These are phyloP conservation scores for Hippophae tibetana DNA, from an alignment of 306 rosid genomes.

Conservation along the genomic window DNA sequence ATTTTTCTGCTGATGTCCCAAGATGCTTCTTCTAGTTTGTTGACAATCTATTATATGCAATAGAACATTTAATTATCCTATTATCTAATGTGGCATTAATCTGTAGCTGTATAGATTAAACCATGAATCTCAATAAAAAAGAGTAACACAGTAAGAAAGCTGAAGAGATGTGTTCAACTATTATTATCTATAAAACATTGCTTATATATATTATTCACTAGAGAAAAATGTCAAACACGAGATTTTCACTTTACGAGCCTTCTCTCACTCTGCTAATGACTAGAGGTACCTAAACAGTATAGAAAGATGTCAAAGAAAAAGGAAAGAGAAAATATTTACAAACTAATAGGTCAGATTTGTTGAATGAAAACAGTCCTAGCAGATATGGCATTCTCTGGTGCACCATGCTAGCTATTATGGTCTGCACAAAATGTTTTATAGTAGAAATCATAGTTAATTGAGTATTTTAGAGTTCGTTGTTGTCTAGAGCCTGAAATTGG, in stretches of 20 bases:
- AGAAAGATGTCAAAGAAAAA: background rate
- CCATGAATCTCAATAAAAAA: too few species aligned
- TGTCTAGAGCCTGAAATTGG: too few species aligned
- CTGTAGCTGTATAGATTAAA: too few species aligned
- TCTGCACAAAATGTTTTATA: background rate
- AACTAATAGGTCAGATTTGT: conserved; percentile 3
- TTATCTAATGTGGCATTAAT: too few species aligned
- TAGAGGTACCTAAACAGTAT: conserved; percentile 22
- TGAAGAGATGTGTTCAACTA: conserved; percentile 4
- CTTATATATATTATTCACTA: conserved; percentile 16
- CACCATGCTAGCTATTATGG: background rate
- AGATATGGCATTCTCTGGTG: conserved; percentile 5
- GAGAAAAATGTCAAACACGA: conserved; percentile 6
- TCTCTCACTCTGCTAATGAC: conserved; percentile 21
- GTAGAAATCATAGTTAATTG: background rate
- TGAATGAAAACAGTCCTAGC: conserved; percentile 18
- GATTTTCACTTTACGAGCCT: conserved; percentile 31
- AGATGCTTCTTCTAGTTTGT: too few species aligned
- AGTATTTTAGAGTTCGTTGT: background rate
- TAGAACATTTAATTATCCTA: too few species aligned
- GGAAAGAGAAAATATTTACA: too few species aligned
- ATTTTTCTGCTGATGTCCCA: too few species aligned
- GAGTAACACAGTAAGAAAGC: too few species aligned
- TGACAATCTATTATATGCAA: too few species aligned
- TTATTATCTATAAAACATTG: conserved; percentile 7